Percentiles rank a stretch among this genome's conserved stretches.
Evolutionary conservation across 331 rosid species (phyloP).

Genomic region (Phaseolus coccineus): DNA sequence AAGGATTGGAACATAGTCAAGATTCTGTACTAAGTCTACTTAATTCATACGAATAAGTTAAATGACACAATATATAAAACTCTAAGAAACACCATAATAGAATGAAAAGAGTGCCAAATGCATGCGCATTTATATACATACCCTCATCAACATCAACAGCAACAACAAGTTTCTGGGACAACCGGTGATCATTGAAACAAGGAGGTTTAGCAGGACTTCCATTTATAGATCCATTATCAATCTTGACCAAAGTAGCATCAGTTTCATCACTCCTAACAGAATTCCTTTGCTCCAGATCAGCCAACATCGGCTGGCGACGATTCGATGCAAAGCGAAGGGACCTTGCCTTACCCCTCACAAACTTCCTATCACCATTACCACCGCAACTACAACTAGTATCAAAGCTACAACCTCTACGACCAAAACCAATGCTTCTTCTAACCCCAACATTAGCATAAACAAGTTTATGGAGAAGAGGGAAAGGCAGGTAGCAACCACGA

Average conservation of each 20-base stretch:
- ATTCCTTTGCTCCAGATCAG: constrained; percentile 48
- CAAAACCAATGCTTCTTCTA: constrained; percentile 37
- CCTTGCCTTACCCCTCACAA: constrained; percentile 47
- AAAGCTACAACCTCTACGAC: constrained; percentile 53
- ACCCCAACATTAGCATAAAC: constrained; percentile 44
- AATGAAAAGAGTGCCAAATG: not conserved
- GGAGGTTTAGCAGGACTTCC: constrained; percentile 50
- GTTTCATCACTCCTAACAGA: constrained; percentile 27
- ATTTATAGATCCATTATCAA: constrained; percentile 35
- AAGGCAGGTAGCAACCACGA: constrained; percentile 30
- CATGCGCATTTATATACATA: constrained; percentile 41
- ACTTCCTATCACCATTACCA: constrained; percentile 23
- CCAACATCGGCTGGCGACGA: constrained; percentile 41
- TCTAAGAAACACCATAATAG: not conserved
- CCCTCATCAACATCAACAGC: constrained; percentile 98
- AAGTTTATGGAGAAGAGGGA: constrained; percentile 42
- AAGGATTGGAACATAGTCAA: constrained; percentile 33
- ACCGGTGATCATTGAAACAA: constrained; percentile 49
- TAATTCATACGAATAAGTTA: constrained; percentile 3
- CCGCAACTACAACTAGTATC: constrained; percentile 33
- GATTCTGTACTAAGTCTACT: constrained; percentile 20
- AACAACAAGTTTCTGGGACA: constrained; percentile 64
- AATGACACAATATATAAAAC: not conserved
- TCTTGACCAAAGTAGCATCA: constrained; percentile 32
- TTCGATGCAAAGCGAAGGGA: constrained; percentile 40